Conservation (phyloP, 352 stramenopile species). For the Hyaloperonospora brassicae region DNA sequence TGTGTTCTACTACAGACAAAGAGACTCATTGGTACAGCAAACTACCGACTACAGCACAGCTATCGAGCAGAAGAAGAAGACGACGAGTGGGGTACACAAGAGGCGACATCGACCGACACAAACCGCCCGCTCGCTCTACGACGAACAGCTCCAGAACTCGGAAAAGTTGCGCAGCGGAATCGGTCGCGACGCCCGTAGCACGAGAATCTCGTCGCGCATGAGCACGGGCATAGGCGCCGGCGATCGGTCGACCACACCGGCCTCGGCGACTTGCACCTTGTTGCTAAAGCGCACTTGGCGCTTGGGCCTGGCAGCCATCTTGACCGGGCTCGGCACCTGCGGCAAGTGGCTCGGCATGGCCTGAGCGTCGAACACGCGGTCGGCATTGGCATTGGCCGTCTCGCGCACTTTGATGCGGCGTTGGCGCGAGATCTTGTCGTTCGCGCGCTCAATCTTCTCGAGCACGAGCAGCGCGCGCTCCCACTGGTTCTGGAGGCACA, state of each 20-base stretch:
- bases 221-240: conserved; percentile 52
- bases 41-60: conserved; percentile 10
- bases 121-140: conserved; percentile 7
- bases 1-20: conserved; percentile 27
- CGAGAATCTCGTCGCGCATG: conserved; percentile 68
- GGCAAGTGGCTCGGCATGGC: conserved; percentile 19
- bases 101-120: neutral
- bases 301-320: conserved; percentile 19
- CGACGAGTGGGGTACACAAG: too few species aligned
- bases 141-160: conserved; percentile 60
- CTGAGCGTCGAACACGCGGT: conserved; percentile 17
- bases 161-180: conserved; percentile 75
- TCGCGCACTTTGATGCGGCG: conserved; percentile 52
- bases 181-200: conserved; percentile 59
- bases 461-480: conserved; percentile 61
- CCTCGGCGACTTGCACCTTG: conserved; percentile 35
- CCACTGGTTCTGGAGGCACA: conserved; percentile 70
- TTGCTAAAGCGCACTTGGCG: conserved; percentile 54
- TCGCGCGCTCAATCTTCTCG: conserved; percentile 76
- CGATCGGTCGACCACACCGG: conserved; percentile 47
- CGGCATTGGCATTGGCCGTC: conserved; percentile 42
- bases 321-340: conserved; percentile 22
- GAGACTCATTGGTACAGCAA: neutral
- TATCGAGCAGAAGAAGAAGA: too few species aligned
- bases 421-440: conserved; percentile 67